These are phyloP conservation scores for Periconia sp. DNA, from an alignment of 2,329 filamentous ascomycete species.

Conservation along the genomic window DNA sequence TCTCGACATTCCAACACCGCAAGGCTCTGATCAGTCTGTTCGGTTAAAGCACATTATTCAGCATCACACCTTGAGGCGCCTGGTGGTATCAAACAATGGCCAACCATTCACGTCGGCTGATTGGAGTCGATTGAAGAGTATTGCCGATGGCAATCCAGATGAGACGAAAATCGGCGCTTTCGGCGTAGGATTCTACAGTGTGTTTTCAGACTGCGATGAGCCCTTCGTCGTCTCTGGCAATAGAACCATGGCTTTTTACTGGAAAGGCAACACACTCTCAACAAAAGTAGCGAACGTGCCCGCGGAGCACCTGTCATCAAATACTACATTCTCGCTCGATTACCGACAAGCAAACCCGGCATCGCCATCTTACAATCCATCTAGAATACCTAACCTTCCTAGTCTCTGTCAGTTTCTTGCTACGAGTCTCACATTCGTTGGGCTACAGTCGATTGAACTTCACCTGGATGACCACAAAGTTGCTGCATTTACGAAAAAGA, in stretches of 20 bases:
- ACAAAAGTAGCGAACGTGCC: constrained; percentile 83
- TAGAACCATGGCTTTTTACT: constrained; percentile 98
- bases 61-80: constrained; percentile 82
- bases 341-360: constrained; percentile 78
- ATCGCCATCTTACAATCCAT: constrained; percentile 52
- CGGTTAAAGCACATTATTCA: constrained; percentile 81
- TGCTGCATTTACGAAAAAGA: constrained; percentile 80
- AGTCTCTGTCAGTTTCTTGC: constrained; percentile 91
- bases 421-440: constrained; percentile 94
- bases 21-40: constrained; percentile 69
- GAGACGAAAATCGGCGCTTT: constrained; percentile 99
- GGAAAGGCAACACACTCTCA: constrained; percentile 98
- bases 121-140: constrained; percentile 91
- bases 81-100: constrained; percentile 94
- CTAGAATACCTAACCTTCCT: constrained; percentile 83
- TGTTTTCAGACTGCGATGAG: constrained; percentile 97
- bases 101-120: constrained; percentile 87
- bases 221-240: constrained; percentile 93
- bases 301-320: constrained; percentile 66
- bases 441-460: constrained; percentile 84
- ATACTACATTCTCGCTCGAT: constrained; percentile 93
- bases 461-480: constrained; percentile 89
- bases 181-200: constrained; percentile 97
- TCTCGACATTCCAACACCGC: constrained; percentile 72
- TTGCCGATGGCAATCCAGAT: constrained; percentile 98